Evolutionary conservation across 495 filamentous ascomycete genomes (phyloP), one percentile per base, ranked within the genome.

Genomic region (Neurospora sp.): DNA sequence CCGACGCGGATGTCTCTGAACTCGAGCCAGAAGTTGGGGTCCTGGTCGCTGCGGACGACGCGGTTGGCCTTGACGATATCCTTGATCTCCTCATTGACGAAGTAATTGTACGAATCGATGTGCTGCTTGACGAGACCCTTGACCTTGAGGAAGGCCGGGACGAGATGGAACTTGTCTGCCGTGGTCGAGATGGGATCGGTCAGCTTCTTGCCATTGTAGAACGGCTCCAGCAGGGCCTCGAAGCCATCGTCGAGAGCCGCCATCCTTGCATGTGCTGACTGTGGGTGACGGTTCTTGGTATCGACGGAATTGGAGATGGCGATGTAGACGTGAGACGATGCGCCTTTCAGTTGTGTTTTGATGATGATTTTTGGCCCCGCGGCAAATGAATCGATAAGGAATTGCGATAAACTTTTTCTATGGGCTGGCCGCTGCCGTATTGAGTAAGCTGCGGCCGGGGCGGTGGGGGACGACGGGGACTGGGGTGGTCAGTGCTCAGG

Each of bases 51-150:
- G 73, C 89, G 87, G 72, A 99, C 90, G 9, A 86, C 88, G 41
- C 90, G 89, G 80, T 97, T 98, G 35, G 94, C 93, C 77, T 91
- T 88, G 72, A 99, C 91, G 71, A 99, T 98, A 76, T 98, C 93
- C 82, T 97, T 97, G 80, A 99, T 87, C 78, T 97, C 94, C 22
- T 94, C 90, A 71, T 98, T 93, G 70, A 98, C 90, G 76, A 99
- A 97, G 81, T 92, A 97, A 82, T 99, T 97, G 87, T 92, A 99
- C 39, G 96, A 98, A 83, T 99, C 96, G 81, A 98, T 80, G 71
- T 80, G 95, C 81, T 99, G 96, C 81, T 85, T 86, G 74, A 74
- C 73, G 39, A 74, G 76, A 10, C 74, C 96, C 81, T 99, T 99
- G 77, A 97, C 94, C 79, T 97, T 97, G 69, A 99, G 85, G 78